These are phyloP conservation scores for Leccinum barrowsii DNA, from an alignment of 768 basidiomycete genomes.

Conservation along the genomic window DNA sequence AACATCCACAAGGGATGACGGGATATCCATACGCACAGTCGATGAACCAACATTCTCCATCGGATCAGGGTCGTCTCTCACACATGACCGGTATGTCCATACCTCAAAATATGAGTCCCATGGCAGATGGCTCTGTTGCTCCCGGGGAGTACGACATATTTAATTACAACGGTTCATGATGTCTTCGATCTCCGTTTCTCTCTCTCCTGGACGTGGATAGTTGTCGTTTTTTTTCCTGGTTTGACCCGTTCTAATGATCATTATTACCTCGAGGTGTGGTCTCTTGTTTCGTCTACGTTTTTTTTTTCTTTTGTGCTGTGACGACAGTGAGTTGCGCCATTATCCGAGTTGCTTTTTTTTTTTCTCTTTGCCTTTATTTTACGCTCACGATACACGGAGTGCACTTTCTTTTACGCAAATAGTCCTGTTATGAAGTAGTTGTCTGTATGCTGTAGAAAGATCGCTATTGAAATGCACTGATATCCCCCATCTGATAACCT, in stretches of 20 bases:
- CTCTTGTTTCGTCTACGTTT: constrained; percentile 13
- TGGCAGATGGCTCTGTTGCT: constrained; percentile 38
- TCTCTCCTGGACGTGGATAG: constrained; percentile 16
- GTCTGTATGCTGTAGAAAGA: constrained; percentile 32
- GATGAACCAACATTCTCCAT: constrained; percentile 19
- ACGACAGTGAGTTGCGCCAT: constrained; percentile 4
- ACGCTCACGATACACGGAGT: constrained; percentile 10
- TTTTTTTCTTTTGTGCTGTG: constrained; percentile 4
- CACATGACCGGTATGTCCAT: constrained; percentile 52
- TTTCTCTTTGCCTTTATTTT: constrained; percentile 14
- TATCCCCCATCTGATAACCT: constrained; percentile 1
- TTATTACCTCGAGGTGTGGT: constrained; percentile 28
- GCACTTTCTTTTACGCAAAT: constrained; percentile 17
- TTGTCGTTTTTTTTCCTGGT: constrained; percentile 11
- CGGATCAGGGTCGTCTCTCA: constrained; percentile 37
- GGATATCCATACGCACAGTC: constrained; percentile 30
- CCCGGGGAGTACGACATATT: constrained; percentile 54
- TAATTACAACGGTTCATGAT: constrained; percentile 50
- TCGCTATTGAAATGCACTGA: constrained; percentile 11
- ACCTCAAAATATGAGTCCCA: constrained; percentile 42
- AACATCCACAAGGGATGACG: constrained; percentile 25
- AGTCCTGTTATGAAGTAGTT: constrained; percentile 26
- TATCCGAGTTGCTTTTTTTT: constrained; percentile 1
- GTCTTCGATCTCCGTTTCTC: constrained; percentile 11
- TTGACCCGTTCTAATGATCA: constrained; percentile 17